Evolutionary conservation across 148 eudicot genomes (phyloP), one percentile per base, ranked within the genome.

Genomic region (Spergularia marina): DNA sequence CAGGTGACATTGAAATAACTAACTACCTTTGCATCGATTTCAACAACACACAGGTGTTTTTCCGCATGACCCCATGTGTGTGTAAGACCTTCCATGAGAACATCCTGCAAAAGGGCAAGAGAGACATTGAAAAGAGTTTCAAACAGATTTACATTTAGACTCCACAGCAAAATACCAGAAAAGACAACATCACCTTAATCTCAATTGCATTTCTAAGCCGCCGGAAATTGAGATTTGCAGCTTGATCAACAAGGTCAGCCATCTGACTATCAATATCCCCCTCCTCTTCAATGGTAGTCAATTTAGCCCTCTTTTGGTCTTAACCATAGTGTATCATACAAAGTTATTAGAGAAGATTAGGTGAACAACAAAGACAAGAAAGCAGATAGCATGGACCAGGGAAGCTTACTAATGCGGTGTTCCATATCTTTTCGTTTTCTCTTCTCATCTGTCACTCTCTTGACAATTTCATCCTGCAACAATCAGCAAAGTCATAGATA

Each of bases 21-120:
- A 49, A 72, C 63, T 82, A 91, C 98, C 95, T 94, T 94, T 18
- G 84, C 85, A 41, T 89, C 97, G 74, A 91, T 85, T 87, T 94
- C 98, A 75, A 90, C 78, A 53, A 84, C 81, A 40, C 79, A 74
- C 79, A 94, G 78, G 70, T 83, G 83, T 60, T 77, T 75, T 85
- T 86, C 93, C 78, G 96, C 88, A 83, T 77, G 78, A 74, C 77
- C 86, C 92, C 96, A 89, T 80, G 89, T 82, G 74, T 74, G 41
- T 81, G 84, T 76, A 80, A 88, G 84, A 69, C 96, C 89, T 55
- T 90, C 92, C 72, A 82, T 71, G 72, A 94, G 86, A 30, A 81
- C 75, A 85, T 87, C 81, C 98, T 94, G 91, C 56, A 60, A 72
- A 51, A 30, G 23, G 58, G 73, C 30, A 13, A 71, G 23, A 56